A percentile compares a stretch with the other conserved stretches of the same genome.
Conservation (phyloP, 176 grass and related monocot species). For the Panicum miliaceum region DNA sequence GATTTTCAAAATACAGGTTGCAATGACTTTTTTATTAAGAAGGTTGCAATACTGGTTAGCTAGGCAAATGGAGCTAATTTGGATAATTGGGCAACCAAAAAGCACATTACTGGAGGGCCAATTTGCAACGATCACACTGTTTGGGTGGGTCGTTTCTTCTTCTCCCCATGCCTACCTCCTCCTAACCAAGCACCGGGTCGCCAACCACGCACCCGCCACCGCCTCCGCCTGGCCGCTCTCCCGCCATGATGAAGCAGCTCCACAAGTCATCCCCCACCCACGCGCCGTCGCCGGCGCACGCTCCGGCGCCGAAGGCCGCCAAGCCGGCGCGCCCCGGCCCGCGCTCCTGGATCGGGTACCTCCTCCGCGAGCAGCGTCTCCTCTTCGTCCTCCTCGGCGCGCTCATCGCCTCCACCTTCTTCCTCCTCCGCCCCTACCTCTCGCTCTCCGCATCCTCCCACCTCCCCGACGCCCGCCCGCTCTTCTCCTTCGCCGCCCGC, state of each 20-base stretch:
- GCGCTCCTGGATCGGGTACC: conserved; percentile 69
- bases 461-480: conserved; percentile 12
- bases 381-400: conserved; percentile 95
- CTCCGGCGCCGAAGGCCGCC: conserved; percentile 48
- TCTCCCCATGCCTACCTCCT: background rate
- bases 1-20: too few relatives aligned
- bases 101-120: conserved; percentile 16
- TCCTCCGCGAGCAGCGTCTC: conserved; percentile 94
- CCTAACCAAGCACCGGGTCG: background rate
- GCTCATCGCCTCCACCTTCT: conserved; percentile 91
- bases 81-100: background rate
- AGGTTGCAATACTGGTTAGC: too few relatives aligned
- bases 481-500: conserved; percentile 50
- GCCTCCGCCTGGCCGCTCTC: conserved; percentile 29
- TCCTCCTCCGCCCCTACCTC: conserved; percentile 86
- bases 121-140: conserved; percentile 21
- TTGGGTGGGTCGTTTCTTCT: conserved; percentile 38
- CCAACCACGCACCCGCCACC: background rate
- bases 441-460: conserved; percentile 41
- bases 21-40: too few relatives aligned
- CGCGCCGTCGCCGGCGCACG: conserved; percentile 44
- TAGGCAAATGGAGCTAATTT: background rate
- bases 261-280: conserved; percentile 58
- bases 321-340: conserved; percentile 55
- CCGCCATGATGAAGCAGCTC: conserved; percentile 82